Percentiles rank a stretch among this genome's conserved stretches.
Evolutionary conservation across 1,139 yeast species (phyloP).

Genomic region (Pichia sp.): DNA sequence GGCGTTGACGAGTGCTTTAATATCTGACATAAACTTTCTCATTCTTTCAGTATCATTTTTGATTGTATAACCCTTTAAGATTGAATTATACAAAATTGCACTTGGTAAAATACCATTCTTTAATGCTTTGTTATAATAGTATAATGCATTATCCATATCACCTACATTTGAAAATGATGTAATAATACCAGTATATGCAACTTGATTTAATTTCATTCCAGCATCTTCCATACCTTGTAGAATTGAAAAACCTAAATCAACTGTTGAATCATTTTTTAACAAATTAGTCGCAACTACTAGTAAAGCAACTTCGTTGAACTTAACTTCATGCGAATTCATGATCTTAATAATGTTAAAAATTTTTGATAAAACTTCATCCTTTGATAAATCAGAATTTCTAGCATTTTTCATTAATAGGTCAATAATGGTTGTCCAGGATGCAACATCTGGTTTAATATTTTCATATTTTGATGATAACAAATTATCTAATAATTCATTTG

Average conservation of each 20-base stretch:
- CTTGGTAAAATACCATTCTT: constrained; percentile 33
- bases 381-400: constrained; percentile 31
- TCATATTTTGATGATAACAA: constrained; percentile 30
- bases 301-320: constrained; percentile 45
- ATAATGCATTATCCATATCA: constrained; percentile 41
- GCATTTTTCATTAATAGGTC: constrained; percentile 48
- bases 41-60: constrained; percentile 17
- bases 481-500: constrained; percentile 31
- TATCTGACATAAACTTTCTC: constrained; percentile 18
- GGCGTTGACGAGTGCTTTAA: constrained; percentile 7
- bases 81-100: constrained; percentile 52
- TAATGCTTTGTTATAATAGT: constrained; percentile 41
- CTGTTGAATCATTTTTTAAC: constrained; percentile 40
- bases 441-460: constrained; percentile 43
- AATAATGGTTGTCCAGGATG: constrained; percentile 59
- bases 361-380: constrained; percentile 36
- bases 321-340: constrained; percentile 38
- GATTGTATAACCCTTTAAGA: constrained; percentile 44
- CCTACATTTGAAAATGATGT: constrained; percentile 52
- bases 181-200: constrained; percentile 51
- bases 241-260: constrained; percentile 48
- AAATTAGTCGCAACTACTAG: constrained; percentile 55
- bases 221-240: constrained; percentile 38
- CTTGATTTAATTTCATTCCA: constrained; percentile 32
- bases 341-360: constrained; percentile 34